A percentile compares a stretch with the other conserved stretches of the same genome.
Conservation (phyloP, 768 basidiomycete species). For the Gymnopilus junonius region DNA sequence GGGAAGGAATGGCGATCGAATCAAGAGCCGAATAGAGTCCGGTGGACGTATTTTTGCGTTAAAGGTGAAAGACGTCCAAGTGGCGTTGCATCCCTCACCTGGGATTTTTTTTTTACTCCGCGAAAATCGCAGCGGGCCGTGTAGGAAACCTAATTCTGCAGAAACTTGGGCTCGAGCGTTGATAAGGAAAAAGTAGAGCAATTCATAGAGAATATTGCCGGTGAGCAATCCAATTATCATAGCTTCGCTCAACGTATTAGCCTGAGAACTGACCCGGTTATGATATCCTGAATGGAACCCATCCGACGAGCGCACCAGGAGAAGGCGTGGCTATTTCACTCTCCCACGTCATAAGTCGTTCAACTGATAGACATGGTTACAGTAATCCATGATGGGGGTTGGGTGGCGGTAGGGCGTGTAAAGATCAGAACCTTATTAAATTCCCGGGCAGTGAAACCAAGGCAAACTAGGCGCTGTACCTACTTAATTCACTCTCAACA, state of each 20-base stretch:
- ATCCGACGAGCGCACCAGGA: background rate
- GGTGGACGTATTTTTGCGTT: background rate
- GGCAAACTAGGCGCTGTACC: background rate
- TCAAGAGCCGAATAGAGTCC: conserved; percentile 1
- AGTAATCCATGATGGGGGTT: background rate
- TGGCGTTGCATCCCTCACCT: background rate
- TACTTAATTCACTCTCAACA: background rate
- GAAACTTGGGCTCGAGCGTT: background rate
- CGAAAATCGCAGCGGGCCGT: conserved; percentile 13
- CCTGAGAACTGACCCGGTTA: background rate
- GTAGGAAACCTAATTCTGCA: background rate
- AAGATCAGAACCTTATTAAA: background rate
- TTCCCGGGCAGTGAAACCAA: background rate
- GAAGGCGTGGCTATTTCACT: background rate
- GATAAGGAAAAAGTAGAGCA: background rate
- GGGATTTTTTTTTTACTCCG: conserved; percentile 1
- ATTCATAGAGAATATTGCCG: background rate
- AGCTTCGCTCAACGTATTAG: too few species aligned
- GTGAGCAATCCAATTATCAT: too few species aligned
- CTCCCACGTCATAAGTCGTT: conserved; percentile 1
- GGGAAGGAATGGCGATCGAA: conserved; percentile 11
- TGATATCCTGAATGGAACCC: background rate
- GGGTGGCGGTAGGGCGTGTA: background rate
- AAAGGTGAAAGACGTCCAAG: background rate
- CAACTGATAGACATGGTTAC: conserved; percentile 5